Evolutionary conservation across 768 basidiomycete genomes (phyloP).

Genomic region (Suillus paluster): DNA sequence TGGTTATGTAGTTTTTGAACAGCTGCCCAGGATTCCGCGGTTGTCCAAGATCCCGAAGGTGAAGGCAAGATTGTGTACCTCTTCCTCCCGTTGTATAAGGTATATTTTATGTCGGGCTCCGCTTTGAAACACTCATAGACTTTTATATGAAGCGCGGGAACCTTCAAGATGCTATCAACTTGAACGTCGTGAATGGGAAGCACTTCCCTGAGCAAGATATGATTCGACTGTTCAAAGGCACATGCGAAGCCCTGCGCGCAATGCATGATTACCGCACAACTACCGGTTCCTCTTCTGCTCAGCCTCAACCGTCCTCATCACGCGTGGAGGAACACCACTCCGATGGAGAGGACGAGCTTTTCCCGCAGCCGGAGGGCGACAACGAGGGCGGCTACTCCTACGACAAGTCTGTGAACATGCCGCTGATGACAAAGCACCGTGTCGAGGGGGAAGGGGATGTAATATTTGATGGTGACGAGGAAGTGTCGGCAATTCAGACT

Average conservation of each 20-base stretch:
- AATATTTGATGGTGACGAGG: constrained; percentile 84
- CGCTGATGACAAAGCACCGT: constrained; percentile 60
- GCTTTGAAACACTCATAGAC: constrained; percentile 1
- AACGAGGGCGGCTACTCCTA: constrained; percentile 78
- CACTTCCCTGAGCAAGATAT: constrained; percentile 90
- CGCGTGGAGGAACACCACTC: constrained; percentile 35
- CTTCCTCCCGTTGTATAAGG: constrained; percentile 93
- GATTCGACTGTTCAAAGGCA: constrained; percentile 88
- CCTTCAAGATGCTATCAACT: constrained; percentile 92
- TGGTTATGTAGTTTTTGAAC: background rate
- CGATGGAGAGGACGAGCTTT: constrained; percentile 65
- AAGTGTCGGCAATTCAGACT: constrained; percentile 49
- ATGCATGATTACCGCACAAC: constrained; percentile 88
- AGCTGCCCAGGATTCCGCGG: constrained; percentile 78
- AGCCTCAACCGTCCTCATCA: constrained; percentile 27
- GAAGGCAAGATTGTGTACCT: constrained; percentile 96
- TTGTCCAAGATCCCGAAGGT: constrained; percentile 91
- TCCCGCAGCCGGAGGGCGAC: constrained; percentile 79
- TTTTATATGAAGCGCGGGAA: constrained; percentile 73
- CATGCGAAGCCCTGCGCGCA: constrained; percentile 90
- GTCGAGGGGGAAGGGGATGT: constrained; percentile 60
- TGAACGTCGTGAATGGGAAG: constrained; percentile 79
- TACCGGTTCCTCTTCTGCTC: constrained; percentile 22
- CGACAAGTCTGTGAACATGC: constrained; percentile 51
- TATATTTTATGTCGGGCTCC: constrained; percentile 29